Evolutionary conservation across 2,329 filamentous ascomycete genomes (phyloP), one percentile per base, ranked within the genome.

Genomic region (Ophiostoma pallidulum): DNA sequence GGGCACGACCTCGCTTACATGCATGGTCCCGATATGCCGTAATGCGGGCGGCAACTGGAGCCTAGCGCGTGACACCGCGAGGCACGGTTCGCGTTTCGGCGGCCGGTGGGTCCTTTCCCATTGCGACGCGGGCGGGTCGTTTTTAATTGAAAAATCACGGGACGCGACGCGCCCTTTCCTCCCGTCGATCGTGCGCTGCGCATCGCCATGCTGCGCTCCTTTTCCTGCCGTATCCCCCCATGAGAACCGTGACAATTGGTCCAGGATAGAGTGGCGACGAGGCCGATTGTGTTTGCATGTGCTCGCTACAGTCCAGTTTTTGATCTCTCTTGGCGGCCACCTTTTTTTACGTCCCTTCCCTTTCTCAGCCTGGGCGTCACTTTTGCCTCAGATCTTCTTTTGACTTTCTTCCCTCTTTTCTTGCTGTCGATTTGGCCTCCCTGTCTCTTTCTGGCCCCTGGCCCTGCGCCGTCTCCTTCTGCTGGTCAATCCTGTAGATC

Each of bases 41-140:
- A 14, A 22, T 16, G 31, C 42, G 35, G 18, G 26, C n/a, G n/a
- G n/a, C n/a, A n/a, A n/a, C n/a, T n/a, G n/a, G n/a, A n/a, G n/a
- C n/a, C 42, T 24, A 24, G 26, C 44, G 36, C 44, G 44, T 46
- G 44, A 46, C 44, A 46, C 44, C 44, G 44, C 44, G 44, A 46
- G 26, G 35, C 43, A 36, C 36, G 43, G 31, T 39, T 24, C 12
- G 9, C 19, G 19, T 22, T n/a, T n/a, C n/a, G n/a, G n/a, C n/a
- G 28, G 13, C 41, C 33, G 10, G 26, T 32, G 35, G 35, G 36
- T 46, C 43, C 26, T 4, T 14, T 14, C 33, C 18, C 32, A 12
- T 16, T 22, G 28, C 45, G 14, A n/a, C n/a, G n/a, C n/a, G n/a
- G n/a, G n/a, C n/a, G n/a, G n/a, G n/a, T n/a, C n/a, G n/a, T n/a